Evolutionary conservation across 2,329 filamentous ascomycete species (phyloP), one percentile per base, ranked within the genome.

Genomic region (Hypoxylon sp.): DNA sequence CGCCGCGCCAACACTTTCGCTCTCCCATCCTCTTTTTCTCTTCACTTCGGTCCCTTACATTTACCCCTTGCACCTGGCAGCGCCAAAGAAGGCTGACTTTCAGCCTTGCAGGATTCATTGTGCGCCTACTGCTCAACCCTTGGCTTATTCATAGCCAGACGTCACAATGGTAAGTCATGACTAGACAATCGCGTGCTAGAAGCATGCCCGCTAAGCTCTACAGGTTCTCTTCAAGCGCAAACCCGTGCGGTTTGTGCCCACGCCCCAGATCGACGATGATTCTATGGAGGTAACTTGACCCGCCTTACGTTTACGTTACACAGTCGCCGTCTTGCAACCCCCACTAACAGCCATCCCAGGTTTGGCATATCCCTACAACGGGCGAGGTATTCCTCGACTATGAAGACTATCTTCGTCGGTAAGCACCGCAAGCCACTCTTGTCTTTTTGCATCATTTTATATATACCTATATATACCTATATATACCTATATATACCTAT

Each of bases 191-290:
- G 35, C 20, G 21, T 43, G 55, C 17, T 18, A 37, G 6, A 17
- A 38, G 40, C 37, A 43, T n/a, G 15, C 13, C 17, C 27, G 15
- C 51, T 58, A 27, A 57, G 11, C 17, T 54, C 40, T 49, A 47
- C 72, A 98, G 94, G 94, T 99, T 68, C 84, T 97, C 64, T 97
- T 91, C 77, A 98, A 98, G 80, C 87, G 95, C 70, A 98, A 98
- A 78, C 93, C 93, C 55, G 92, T 98, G 72, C 88, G 91, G 77
- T 90, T 92, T 73, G 80, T 93, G 66, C 83, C 89, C 46, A 82
- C 83, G 43, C 89, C 90, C 18, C 79, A 84, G 48, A 85, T 94
- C 65, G 83, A 92, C 67, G 88, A 95, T 80, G 91, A 96, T 65
- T 87, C 90, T 69, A 83, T 85, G 67, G 92, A 98, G 84, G 93